These are phyloP conservation scores for Coprinopsis sp. DNA, from an alignment of 768 basidiomycete species.

Conservation along the genomic window DNA sequence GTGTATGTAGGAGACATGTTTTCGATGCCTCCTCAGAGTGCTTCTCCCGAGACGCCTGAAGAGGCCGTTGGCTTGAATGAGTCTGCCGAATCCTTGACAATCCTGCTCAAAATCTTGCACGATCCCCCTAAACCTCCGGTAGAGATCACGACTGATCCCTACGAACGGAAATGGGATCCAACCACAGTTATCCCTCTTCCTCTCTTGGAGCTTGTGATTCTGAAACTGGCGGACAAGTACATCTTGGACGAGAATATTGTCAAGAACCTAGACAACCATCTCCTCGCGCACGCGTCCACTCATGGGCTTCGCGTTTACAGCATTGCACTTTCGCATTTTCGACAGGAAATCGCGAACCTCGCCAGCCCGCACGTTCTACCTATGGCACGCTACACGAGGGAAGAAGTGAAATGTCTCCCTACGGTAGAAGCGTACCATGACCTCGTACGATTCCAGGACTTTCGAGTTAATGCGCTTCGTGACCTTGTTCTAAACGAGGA, in stretches of 20 bases:
- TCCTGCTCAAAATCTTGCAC: conserved; percentile 56
- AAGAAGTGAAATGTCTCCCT: conserved; percentile 50
- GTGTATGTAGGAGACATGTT: conserved; percentile 61
- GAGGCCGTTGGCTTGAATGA: conserved; percentile 54
- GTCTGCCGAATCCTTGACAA: conserved; percentile 38
- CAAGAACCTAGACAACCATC: conserved; percentile 43
- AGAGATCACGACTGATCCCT: conserved; percentile 25
- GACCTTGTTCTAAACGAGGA: conserved; percentile 52
- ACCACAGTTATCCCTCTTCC: conserved; percentile 60
- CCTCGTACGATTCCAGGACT: conserved; percentile 53
- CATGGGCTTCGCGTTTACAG: conserved; percentile 64
- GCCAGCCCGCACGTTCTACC: conserved; percentile 60
- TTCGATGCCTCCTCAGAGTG: conserved; percentile 35
- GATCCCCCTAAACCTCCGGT: conserved; percentile 45
- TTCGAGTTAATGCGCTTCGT: conserved; percentile 49
- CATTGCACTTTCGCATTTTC: conserved; percentile 40
- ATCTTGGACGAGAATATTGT: conserved; percentile 43
- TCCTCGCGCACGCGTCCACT: conserved; percentile 55
- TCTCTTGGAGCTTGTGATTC: conserved; percentile 48
- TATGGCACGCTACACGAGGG: conserved; percentile 46
- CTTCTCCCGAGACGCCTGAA: conserved; percentile 18
- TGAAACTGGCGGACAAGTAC: conserved; percentile 65
- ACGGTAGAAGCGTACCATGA: conserved; percentile 60
- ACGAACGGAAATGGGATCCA: conserved; percentile 33
- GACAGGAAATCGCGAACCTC: conserved; percentile 46